Conservation (phyloP, 805 yeast species). For the Isabelozyma gotoi region DNA sequence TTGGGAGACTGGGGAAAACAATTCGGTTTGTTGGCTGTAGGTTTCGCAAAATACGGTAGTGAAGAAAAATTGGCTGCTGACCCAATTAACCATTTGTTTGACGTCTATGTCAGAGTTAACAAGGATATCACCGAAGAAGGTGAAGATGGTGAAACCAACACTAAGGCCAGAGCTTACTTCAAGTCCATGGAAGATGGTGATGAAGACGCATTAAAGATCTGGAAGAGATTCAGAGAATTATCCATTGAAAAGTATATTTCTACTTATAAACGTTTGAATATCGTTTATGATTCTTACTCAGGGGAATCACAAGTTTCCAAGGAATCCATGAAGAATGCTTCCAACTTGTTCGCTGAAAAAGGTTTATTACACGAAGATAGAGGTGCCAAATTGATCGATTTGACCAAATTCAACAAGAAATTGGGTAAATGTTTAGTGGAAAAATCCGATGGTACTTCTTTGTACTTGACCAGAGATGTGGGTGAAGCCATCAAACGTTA, state of each 20-base stretch:
- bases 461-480: slow-evolving; percentile 92
- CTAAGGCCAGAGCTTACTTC: slow-evolving; percentile 84
- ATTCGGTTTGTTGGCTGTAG: slow-evolving; percentile 93
- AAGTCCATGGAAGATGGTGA: slow-evolving; percentile 94
- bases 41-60: slow-evolving; percentile 81
- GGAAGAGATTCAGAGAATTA: slow-evolving; percentile 88
- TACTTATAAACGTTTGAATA: slow-evolving; percentile 91
- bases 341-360: slow-evolving; percentile 60
- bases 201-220: slow-evolving; percentile 66
- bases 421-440: slow-evolving; percentile 90
- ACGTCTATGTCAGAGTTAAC: slow-evolving; percentile 87
- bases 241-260: slow-evolving; percentile 82
- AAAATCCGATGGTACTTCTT: slow-evolving; percentile 92
- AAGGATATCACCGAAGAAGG: slow-evolving; percentile 67
- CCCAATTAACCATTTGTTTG: slow-evolving; percentile 93
- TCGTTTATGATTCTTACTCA: slow-evolving; percentile 81
- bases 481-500: slow-evolving; percentile 95
- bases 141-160: slow-evolving; percentile 53
- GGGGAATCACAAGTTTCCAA: slow-evolving; percentile 94
- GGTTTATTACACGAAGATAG: slow-evolving; percentile 78
- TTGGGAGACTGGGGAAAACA: slow-evolving; percentile 99
- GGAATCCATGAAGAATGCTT: slow-evolving; percentile 66
- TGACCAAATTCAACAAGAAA: slow-evolving; percentile 82
- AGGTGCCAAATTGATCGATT: slow-evolving; percentile 88
- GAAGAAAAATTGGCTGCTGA: slow-evolving; percentile 69